Evolutionary conservation across 805 yeast genomes (phyloP), one percentile per base, ranked within the genome.

Genomic region (Pichia phayaonensis): DNA sequence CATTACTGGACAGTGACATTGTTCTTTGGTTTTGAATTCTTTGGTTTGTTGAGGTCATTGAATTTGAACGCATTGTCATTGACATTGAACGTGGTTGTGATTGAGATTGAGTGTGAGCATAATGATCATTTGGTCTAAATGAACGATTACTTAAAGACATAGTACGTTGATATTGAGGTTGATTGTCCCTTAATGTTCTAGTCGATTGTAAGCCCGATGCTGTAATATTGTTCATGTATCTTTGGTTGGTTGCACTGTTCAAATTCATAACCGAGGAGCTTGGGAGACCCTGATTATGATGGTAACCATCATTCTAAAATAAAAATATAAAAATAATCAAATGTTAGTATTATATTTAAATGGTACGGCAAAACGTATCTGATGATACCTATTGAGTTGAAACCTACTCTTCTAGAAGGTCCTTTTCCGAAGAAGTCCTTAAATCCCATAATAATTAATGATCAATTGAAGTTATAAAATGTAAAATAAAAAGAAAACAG

Each of bases 121-220:
- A 34, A 34, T 34, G 11, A 34, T 34, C 38, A 34, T 34, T n/a
- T 23, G 52, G 39, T 49, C 67, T 57, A 29, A 64, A 60, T 36
- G 59, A 59, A 44, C 69, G 51, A 4, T 64, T 61, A 42, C 64
- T 65, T 29, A 67, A 54, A 15, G 70, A 66, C 67, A 66, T 65
- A 10, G 69, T 52, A 16, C 71, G 50, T 7, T 57, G 62, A 13
- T 13, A 2, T 8, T 5, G 34, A 38, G 27, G 49, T 21, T 41
- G 50, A 27, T 39, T 46, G 15, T 26, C 40, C 20, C 47, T 41
- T 12, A 45, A 18, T 2, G 43, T 11, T 18, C 29, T n/a, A 1
- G 50, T 46, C 20, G 53, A 43, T 26, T 46, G 47, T 23, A 50
- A 40, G 0, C 53, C 53, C 21, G 24, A 42, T 13, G 50, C 12